These are phyloP conservation scores for Agrocybe praecox DNA, from an alignment of 768 basidiomycete species.

Conservation along the genomic window DNA sequence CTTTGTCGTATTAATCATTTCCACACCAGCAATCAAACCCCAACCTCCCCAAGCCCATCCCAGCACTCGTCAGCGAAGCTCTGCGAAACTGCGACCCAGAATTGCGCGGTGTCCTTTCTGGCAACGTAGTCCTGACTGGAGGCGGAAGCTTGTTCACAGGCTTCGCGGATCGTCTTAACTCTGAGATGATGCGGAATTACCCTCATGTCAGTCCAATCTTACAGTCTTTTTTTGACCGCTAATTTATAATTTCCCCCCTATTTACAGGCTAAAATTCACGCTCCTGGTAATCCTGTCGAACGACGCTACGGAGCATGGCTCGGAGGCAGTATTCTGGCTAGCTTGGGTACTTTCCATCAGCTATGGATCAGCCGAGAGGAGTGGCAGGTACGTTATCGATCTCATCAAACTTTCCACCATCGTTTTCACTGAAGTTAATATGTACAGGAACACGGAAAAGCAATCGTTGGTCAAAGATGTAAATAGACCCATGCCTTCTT, in stretches of 20 bases:
- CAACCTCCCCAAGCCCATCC: conserved; percentile 74
- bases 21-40: conserved; percentile 54
- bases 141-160: conserved; percentile 89
- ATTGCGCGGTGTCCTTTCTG: conserved; percentile 84
- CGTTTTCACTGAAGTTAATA: not conserved
- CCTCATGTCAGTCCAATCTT: conserved; percentile 63
- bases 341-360: conserved; percentile 97
- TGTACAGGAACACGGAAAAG: conserved; percentile 75
- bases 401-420: not conserved
- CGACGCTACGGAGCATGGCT: conserved; percentile 93
- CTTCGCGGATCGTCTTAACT: conserved; percentile 78
- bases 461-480: conserved; percentile 84
- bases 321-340: conserved; percentile 93
- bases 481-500: conserved; percentile 49
- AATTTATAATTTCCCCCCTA: not conserved
- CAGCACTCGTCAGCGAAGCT: conserved; percentile 74
- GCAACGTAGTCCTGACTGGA: conserved; percentile 95
- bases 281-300: conserved; percentile 89
- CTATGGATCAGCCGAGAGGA: conserved; percentile 94
- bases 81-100: conserved; percentile 90
- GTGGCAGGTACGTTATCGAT: conserved; percentile 67
- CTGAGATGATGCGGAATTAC: conserved; percentile 75
- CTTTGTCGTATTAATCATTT: conserved; percentile 4
- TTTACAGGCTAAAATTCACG: conserved; percentile 82
- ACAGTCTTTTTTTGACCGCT: not conserved